phyloP scores from a whole-genome alignment of 106 monocot genomes.

The Dendrobium catenatum region DNA sequence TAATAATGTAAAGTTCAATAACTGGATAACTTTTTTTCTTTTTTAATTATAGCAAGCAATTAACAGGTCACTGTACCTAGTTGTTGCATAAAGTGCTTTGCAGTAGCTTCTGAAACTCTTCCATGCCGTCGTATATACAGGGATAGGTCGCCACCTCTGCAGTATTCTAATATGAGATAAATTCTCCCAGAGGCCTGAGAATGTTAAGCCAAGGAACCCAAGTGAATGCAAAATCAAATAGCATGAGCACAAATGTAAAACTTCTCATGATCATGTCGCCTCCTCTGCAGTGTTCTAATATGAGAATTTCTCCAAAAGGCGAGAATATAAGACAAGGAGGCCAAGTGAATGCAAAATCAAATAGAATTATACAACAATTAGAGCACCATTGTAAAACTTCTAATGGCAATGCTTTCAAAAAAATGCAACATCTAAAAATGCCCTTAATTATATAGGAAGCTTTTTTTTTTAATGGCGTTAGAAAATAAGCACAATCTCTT shows the following conservation, averaged over 20 bases:
- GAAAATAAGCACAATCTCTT: background rate
- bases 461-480: background rate
- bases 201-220: background rate
- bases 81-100: conserved; percentile 90
- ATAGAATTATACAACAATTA: background rate
- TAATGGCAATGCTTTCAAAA: background rate
- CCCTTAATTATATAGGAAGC: background rate
- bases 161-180: conserved; percentile 84
- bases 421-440: conserved; percentile 2
- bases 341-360: background rate
- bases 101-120: conserved; percentile 63
- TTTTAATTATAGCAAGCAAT: conserved; percentile 13
- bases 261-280: conserved; percentile 3
- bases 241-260: background rate
- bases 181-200: conserved; percentile 53
- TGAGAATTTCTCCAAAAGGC: conserved; percentile 53
- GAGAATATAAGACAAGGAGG: conserved; percentile 1
- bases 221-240: background rate
- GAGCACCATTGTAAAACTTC: background rate
- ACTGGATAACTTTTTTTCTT: background rate
- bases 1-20: background rate
- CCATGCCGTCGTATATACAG: conserved; percentile 66
- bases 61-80: conserved; percentile 41
- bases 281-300: conserved; percentile 86
- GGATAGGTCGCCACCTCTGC: conserved; percentile 85